phyloP scores from a whole-genome alignment of 2,329 filamentous ascomycete species.

The Elsinoe fawcettii region DNA sequence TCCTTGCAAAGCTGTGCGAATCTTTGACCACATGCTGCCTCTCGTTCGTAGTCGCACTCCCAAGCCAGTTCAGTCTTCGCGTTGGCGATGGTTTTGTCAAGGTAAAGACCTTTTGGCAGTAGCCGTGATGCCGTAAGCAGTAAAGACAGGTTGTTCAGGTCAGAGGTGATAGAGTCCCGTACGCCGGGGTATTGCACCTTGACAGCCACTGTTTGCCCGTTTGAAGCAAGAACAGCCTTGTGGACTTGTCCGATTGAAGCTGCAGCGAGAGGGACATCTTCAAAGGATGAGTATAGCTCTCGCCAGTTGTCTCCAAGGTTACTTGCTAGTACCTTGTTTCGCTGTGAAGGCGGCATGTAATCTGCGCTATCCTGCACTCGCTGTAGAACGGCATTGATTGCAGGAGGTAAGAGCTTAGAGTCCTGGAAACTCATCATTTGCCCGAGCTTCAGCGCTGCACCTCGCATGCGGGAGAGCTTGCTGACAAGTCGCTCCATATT shows the following conservation, averaged over 20 bases:
- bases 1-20: constrained; percentile 72
- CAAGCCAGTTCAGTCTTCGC: constrained; percentile 84
- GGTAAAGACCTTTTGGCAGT: constrained; percentile 82
- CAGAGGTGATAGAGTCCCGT: constrained; percentile 89
- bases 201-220: constrained; percentile 71
- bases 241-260: constrained; percentile 97
- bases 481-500: constrained; percentile 92
- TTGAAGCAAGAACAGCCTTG: constrained; percentile 68
- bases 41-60: constrained; percentile 93
- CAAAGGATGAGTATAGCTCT: constrained; percentile 72
- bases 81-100: constrained; percentile 96
- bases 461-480: constrained; percentile 91
- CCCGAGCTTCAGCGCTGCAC: constrained; percentile 90
- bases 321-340: constrained; percentile 68
- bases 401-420: constrained; percentile 81
- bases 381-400: constrained; percentile 83
- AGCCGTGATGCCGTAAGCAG: constrained; percentile 85
- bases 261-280: constrained; percentile 86
- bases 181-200: constrained; percentile 98
- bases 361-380: constrained; percentile 93
- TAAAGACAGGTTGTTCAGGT: constrained; percentile 85
- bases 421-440: constrained; percentile 99
- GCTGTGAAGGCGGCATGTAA: constrained; percentile 94
- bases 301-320: constrained; percentile 83
- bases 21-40: constrained; percentile 69